A percentile compares a stretch with the other conserved stretches of the same genome.
phyloP scores from a whole-genome alignment of 2,329 filamentous ascomycete species.

The Claviceps pazoutovae region DNA sequence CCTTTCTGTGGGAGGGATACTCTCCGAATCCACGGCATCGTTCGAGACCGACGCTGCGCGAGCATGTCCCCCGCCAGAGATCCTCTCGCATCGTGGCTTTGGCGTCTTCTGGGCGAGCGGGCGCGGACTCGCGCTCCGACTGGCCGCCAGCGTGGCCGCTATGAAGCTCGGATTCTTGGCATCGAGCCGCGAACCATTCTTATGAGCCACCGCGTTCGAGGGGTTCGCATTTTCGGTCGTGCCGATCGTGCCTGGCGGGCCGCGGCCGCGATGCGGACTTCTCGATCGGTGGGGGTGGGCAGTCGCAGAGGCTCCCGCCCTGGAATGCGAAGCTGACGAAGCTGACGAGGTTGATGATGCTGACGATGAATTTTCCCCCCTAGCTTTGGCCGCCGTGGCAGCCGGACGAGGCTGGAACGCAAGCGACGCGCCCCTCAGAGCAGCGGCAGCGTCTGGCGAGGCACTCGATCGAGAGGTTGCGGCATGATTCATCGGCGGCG shows the following conservation, averaged over 20 bases:
- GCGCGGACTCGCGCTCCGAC: conserved; percentile 31
- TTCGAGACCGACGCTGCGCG: conserved; percentile 6
- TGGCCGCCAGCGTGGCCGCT: conserved; percentile 44
- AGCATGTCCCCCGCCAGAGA: conserved; percentile 11
- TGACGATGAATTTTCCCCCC: neutral
- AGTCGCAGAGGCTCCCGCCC: conserved; percentile 23
- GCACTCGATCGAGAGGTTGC: conserved; percentile 15
- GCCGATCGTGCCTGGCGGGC: too few species aligned
- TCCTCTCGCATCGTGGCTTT: conserved; percentile 14
- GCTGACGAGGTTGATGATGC: conserved; percentile 8
- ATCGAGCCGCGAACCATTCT: conserved; percentile 14
- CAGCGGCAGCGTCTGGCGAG: conserved; percentile 25
- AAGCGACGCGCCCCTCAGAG: conserved; percentile 39
- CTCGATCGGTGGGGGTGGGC: conserved; percentile 10
- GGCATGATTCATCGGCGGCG: conserved; percentile 22
- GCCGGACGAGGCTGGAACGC: conserved; percentile 30
- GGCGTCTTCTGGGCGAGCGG: conserved; percentile 10
- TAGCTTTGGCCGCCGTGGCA: neutral
- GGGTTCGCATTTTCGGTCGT: neutral
- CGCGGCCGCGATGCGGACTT: neutral
- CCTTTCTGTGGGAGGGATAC: conserved; percentile 48
- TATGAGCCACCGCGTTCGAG: neutral
- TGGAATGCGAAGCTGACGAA: neutral
- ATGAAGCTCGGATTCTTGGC: conserved; percentile 41
- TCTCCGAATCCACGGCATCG: conserved; percentile 32